Base-by-base conservation (phyloP, 371 early-diverging fungal species). In the Rhizopus microsporus region DNA sequence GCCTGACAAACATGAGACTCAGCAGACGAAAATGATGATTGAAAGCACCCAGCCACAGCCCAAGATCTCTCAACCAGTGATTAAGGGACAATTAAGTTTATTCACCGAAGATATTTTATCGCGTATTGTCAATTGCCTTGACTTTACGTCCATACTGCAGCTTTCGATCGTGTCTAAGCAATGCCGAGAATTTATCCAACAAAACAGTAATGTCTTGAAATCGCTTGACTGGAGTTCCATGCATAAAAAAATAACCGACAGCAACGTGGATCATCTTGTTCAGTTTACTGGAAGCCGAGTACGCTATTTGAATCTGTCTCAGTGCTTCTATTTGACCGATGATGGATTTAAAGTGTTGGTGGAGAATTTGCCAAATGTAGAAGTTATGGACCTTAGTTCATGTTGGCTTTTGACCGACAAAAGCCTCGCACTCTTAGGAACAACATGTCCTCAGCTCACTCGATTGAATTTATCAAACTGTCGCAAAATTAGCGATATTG, bases 331-430 rank as follows among this genome's bases (percentile, higher is more conserved):
- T 65, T 53, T 87, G 6, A 83, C 84, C 1, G 81, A 84, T 57
- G 59, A 63, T 6, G 83, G 81, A 0, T 58, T 87, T 16, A 53
- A 61, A 10, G 37, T 51, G 7, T 39, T 87, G 13, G 67, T 71
- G 0, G 51, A 69, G n/a, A 54, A 68, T 3, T 50, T 71, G 34
- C 63, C 77, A 1, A 59, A 70, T 3, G 57, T 93, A 3, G 60
- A 69, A 32, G 52, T 61, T 1, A 70, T 93, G 29, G 81, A 86
- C 67, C 68, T 93, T 30, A 79, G 82, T 59, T 88, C 85, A 35
- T 93, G 93, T 64, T 93, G 92, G 92, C 74, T 80, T 7, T 62
- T 93, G n/a, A 87, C 88, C 0, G 89, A 93, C 60, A 72, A 74
- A 38, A 87, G 89, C 4, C 66, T 91, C 29, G 47, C 66, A 0